phyloP scores from a whole-genome alignment of 179 eudicot species.

The Actinidia chinensis region DNA sequence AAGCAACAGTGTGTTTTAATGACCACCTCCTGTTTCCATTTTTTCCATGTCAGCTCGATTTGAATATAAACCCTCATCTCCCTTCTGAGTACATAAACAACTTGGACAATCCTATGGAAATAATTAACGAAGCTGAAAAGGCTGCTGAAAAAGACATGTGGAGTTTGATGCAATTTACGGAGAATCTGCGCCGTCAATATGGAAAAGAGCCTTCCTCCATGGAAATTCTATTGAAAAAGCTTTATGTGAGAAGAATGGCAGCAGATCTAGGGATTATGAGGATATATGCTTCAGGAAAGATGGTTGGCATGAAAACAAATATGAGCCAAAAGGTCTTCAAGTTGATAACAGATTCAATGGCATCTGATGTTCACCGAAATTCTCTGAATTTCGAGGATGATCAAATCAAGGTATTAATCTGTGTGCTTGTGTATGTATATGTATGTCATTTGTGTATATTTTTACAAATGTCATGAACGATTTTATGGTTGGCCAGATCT shows the following conservation, averaged over 20 bases:
- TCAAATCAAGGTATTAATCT: constrained; percentile 62
- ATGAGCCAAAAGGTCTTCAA: constrained; percentile 75
- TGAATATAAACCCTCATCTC: constrained; percentile 83
- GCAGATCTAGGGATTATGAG: constrained; percentile 84
- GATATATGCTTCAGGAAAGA: constrained; percentile 70
- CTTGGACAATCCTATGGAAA: constrained; percentile 90
- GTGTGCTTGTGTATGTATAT: not conserved
- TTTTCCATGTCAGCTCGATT: constrained; percentile 59
- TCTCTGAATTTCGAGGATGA: constrained; percentile 60
- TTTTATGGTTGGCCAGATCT: constrained; percentile 9
- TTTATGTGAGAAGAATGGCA: constrained; percentile 90
- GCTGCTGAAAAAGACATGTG: constrained; percentile 84
- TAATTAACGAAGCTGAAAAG: constrained; percentile 73
- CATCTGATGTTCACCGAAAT: constrained; percentile 58
- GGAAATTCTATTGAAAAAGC: constrained; percentile 85
- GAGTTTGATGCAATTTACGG: constrained; percentile 79
- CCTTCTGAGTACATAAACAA: constrained; percentile 94
- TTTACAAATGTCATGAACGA: not conserved
- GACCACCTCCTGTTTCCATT: not conserved
- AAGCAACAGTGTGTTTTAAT: not conserved
- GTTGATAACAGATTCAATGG: constrained; percentile 72
- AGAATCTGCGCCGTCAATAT: constrained; percentile 73
- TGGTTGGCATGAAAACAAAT: constrained; percentile 74
- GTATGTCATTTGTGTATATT: not conserved
- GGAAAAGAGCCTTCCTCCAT: constrained; percentile 95